Base-by-base conservation (phyloP, 2,329 filamentous ascomycete genomes). In the Neocatenulostroma microsporum region DNA sequence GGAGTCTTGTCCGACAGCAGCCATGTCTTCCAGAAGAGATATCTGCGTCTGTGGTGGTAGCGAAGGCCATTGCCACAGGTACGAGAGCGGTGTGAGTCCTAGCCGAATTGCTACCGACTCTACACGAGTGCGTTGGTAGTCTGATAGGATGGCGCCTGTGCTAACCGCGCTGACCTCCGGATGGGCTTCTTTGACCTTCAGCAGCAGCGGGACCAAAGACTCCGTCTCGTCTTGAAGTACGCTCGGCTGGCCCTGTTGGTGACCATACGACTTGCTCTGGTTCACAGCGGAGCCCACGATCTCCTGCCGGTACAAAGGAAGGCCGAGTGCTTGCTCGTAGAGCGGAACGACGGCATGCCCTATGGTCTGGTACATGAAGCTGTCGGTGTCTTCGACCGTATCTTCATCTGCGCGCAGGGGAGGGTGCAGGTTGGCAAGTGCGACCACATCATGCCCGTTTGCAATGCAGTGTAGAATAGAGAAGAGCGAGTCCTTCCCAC, bases 311-410 rank as follows among this genome's bases (percentile, higher is more conserved):
- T 91, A 95, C 2, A 98, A 70, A 17, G 89, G 89, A 21, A 96
- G 70, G 0, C 73, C 78, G 2, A 94, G 78, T 21, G 85, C 87
- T 31, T 74, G 62, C 42, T 80, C 79, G 58, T 95, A 96, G 12
- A 94, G 72, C 2, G 88, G 86, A 39, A 96, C 81, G 13, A 95
- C 69, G 40, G 78, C 73, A 62, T 96, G 86, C 10, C 91, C 91
- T 42, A 95, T 84, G 3, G 91, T 98, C 68, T 98, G 91, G 69
- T 96, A 98, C 91, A 98, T 98, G 78, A 91, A 96, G 66, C 88
- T 95, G 62, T 98, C 86, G 51, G 94, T 72, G 60, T 96, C 84
- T 23, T 72, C 67, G 4, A 61, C 57, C 19, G 57, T 60, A 15
- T 29, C 36, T 33, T 37, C 33, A 21, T 41, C 36, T 21, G 32